These are phyloP conservation scores for Gleditsia sinensis DNA, from an alignment of 306 rosid species.

Conservation along the genomic window DNA sequence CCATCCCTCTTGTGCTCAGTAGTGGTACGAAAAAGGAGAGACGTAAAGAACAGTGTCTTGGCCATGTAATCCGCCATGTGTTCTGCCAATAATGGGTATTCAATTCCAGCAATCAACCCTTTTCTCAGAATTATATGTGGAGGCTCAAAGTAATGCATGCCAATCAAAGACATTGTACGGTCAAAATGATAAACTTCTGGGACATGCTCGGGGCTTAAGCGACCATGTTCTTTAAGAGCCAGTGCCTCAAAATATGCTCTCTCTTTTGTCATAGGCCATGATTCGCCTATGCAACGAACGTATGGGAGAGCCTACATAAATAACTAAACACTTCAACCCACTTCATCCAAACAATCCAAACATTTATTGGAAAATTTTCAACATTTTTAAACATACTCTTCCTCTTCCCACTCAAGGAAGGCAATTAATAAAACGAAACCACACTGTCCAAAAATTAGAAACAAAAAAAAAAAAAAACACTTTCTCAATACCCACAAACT, in stretches of 20 bases:
- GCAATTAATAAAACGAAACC: background rate
- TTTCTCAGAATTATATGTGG: constrained; percentile 89
- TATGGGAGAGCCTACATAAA: constrained; percentile 76
- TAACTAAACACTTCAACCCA: background rate
- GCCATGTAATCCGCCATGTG: constrained; percentile 85
- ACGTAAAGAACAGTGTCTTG: constrained; percentile 74
- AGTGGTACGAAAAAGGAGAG: constrained; percentile 72
- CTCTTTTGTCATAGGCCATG: constrained; percentile 96
- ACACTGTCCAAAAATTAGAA: background rate
- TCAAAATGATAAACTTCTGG: constrained; percentile 90
- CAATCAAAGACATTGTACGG: constrained; percentile 82
- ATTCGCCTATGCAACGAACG: constrained; percentile 83
- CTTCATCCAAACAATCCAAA: background rate
- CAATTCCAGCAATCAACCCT: constrained; percentile 82
- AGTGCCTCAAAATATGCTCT: constrained; percentile 84
- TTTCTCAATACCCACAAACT: constrained; percentile 15
- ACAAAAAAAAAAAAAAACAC: background rate
- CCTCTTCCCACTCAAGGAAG: background rate
- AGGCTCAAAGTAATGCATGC: constrained; percentile 88
- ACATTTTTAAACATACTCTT: background rate
- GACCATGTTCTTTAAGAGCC: constrained; percentile 50
- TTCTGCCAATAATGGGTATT: constrained; percentile 73
- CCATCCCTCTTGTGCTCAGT: constrained; percentile 78
- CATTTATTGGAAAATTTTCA: background rate
- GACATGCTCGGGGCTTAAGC: constrained; percentile 63